Evolutionary conservation across 2,329 filamentous ascomycete species (phyloP), one percentile per base, ranked within the genome.

Genomic region (Neopestalotiopsis rosae): DNA sequence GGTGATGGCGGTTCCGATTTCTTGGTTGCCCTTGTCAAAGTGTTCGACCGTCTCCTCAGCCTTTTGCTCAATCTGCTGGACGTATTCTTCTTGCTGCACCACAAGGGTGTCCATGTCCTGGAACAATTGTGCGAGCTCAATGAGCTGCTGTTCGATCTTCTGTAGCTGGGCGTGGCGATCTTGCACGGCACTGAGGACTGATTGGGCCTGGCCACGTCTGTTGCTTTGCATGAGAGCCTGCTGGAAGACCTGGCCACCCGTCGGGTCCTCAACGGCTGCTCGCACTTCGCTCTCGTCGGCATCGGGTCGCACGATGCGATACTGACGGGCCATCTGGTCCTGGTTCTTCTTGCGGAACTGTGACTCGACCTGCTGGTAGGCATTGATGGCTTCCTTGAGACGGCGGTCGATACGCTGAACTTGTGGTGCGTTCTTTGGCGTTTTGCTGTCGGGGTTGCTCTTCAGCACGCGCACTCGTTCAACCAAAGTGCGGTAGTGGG

Each of bases 101-200:
- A 98, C 91, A 64, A 97, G 85, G 40, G 91, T 90, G 74, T 97
- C 93, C 83, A 98, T 91, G 74, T 98, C 92, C 78, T 94, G 89
- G 89, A 98, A 97, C 67, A 98, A 85, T 81, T 96, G 90, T 5
- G 92, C 90, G 68, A 99, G 86, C 81, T 97, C 93, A 12, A 93
- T 90, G 88, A 98, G 93, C 79, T 97, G 93, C 77, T 89, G 86
- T 84, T 97, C 94, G 77, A 98, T 97, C 87, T 97, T 95, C 81
- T 94, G 89, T 74, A 99, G 92, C 57, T 93, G 94, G 66, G 90
- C 90, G 80, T 97, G 94, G 73, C 96, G 92, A 76, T 93, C 90
- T 80, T 92, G 89, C 45, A 97, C 94, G 72, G 94, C 94, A 74
- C 88, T 89, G 68, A 97, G 87, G 45, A 94, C 94, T 49, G 91